Base-by-base conservation (phyloP, 345 rosid species). In the Draba incana region DNA sequence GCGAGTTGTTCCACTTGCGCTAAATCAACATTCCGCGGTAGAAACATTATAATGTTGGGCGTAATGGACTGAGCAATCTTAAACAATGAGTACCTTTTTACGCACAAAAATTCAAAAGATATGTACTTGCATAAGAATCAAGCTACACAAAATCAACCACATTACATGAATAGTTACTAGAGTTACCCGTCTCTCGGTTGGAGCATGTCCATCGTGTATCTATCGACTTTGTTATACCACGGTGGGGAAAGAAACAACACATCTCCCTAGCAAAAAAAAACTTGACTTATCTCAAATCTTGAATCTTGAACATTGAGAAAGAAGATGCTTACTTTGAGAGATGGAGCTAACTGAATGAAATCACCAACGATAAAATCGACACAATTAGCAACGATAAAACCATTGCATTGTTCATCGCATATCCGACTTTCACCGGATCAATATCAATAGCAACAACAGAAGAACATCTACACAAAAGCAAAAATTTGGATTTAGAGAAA, bases 381-480 rank as follows among this genome's bases (percentile, higher is more conserved):
- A 70, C 30, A n/a, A 67, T 72, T 68, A 70, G 23, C 83, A 48
- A 84, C n/a, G n/a, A n/a, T n/a, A n/a, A 84, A 20, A 84, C 66
- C 75, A 39, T 75, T 49, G 85, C 80, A 70, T 83, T 83, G 59
- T 81, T 76, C 23, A 57, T 38, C 2, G 79, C 85, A 55, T 77
- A n/a, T 28, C 54, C 62, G 51, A 84, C 68, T 37, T 77, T 84
- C 46, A 69, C 63, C 6, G 83, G 85, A 73, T 84, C 85, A 78
- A 84, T 73, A 52, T 84, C 85, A 1, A 84, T 72, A 50, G 85
- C 87, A 67, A 84, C 55, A 58, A 84, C 85, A 50, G 61, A 74
- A 54, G 69, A 64, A 66, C 80, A 75, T 66, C 85, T 79, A 20
- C 6, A 57, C 7, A 33, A 7, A 33, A 6, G 10, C 50, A 24